phyloP scores from a whole-genome alignment of 2,329 filamentous ascomycete genomes.

The Thermochaetoides dissita region DNA sequence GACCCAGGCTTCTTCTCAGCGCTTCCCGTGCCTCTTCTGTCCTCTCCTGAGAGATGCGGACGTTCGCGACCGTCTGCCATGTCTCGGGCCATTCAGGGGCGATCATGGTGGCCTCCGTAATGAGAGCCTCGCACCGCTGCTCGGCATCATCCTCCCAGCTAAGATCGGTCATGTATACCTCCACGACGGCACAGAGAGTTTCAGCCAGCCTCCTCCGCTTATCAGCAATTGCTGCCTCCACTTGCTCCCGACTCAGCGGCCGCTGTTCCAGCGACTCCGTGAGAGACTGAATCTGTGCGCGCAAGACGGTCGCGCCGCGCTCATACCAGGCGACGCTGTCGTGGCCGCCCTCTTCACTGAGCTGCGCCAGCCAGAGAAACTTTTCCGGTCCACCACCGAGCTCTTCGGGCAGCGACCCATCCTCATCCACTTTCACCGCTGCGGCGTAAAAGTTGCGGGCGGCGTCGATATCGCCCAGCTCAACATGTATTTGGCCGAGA shows the following conservation, averaged over 20 bases:
- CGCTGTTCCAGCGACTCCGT: conserved; percentile 29
- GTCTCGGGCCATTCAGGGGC: conserved; percentile 72
- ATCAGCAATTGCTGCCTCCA: conserved; percentile 26
- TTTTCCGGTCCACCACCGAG: conserved; percentile 80
- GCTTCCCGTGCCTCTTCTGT: conserved; percentile 68
- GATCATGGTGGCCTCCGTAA: conserved; percentile 80
- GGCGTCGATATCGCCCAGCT: conserved; percentile 65
- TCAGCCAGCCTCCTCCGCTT: conserved; percentile 73
- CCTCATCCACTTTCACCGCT: conserved; percentile 62
- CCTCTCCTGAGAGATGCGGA: conserved; percentile 77
- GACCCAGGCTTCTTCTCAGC: conserved; percentile 60
- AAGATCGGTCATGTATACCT: conserved; percentile 98
- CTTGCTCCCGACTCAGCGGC: conserved; percentile 17
- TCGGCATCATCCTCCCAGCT: conserved; percentile 89
- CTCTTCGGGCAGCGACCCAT: conserved; percentile 56
- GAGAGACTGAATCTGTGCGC: conserved; percentile 53
- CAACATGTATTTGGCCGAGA: conserved; percentile 68
- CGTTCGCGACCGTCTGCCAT: conserved; percentile 89
- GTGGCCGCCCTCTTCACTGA: conserved; percentile 57
- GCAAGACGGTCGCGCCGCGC: conserved; percentile 57
- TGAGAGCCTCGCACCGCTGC: conserved; percentile 67
- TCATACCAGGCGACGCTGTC: conserved; percentile 57
- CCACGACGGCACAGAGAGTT: conserved; percentile 83
- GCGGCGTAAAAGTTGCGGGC: conserved; percentile 59
- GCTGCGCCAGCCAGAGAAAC: conserved; percentile 85